phyloP scores from a whole-genome alignment of 2,329 filamentous ascomycete genomes.

The Epichloe sibirici region DNA sequence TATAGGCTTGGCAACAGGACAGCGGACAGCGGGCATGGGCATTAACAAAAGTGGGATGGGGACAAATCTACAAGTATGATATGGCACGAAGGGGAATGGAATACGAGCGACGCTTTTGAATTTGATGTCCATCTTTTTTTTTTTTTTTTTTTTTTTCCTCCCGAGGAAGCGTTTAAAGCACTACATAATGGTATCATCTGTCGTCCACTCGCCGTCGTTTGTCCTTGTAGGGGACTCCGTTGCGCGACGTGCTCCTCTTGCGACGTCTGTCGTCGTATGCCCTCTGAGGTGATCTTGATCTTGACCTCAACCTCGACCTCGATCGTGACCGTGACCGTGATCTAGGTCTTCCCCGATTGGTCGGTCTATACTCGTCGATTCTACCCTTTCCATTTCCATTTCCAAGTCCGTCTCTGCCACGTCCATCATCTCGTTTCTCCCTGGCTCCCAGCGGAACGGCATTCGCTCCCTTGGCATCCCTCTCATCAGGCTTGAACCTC shows the following conservation, averaged over 20 bases:
- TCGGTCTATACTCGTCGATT: neutral
- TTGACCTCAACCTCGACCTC: slow-evolving; percentile 23
- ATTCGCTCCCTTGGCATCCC: slow-evolving; percentile 52
- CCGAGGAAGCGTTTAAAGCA: too few species aligned
- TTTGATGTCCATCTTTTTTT: too few species aligned
- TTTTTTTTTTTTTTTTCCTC: too few species aligned
- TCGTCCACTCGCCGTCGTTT: slow-evolving; percentile 47
- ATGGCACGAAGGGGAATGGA: too few species aligned
- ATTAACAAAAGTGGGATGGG: too few species aligned
- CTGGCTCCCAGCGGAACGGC: slow-evolving; percentile 50
- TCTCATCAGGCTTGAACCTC: slow-evolving; percentile 29
- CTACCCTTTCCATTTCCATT: too few species aligned
- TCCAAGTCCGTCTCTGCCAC: neutral
- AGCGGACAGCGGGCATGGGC: too few species aligned
- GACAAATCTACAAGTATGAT: too few species aligned
- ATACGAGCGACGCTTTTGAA: too few species aligned
- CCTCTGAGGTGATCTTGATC: slow-evolving; percentile 33
- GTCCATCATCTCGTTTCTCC: slow-evolving; percentile 15
- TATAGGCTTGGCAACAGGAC: too few species aligned
- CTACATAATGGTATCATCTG: slow-evolving; percentile 7
- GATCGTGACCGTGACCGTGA: slow-evolving; percentile 25
- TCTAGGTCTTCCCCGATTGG: neutral
- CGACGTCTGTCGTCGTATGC: slow-evolving; percentile 32
- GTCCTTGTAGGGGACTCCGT: slow-evolving; percentile 43
- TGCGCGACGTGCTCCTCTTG: slow-evolving; percentile 46